Evolutionary conservation across 768 basidiomycete genomes (phyloP).

Genomic region (Boletus bicolor): DNA sequence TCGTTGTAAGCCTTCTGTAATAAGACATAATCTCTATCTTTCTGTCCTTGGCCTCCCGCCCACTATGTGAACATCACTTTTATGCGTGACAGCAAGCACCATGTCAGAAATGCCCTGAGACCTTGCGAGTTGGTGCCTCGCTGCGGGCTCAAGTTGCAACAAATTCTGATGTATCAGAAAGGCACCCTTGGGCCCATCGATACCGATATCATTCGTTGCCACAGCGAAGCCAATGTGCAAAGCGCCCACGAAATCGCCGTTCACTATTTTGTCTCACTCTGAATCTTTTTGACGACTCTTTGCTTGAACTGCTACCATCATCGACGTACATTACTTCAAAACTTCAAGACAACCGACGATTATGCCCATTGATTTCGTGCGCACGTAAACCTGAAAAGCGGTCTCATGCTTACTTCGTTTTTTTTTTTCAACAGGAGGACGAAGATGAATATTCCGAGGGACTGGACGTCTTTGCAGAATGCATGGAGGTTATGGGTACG

Average conservation of each 20-base stretch:
- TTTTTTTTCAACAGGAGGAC: conserved; percentile 19
- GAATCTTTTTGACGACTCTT: background rate
- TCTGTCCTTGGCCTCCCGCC: conserved; percentile 12
- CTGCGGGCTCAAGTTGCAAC: conserved; percentile 4
- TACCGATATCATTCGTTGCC: conserved; percentile 9
- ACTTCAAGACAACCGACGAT: conserved; percentile 2
- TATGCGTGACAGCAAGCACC: conserved; percentile 26
- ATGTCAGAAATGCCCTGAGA: conserved; percentile 20
- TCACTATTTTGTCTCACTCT: background rate
- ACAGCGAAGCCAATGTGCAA: background rate
- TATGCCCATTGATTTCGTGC: conserved; percentile 24
- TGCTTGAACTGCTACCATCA: conserved; percentile 10
- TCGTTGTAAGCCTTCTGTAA: conserved; percentile 30
- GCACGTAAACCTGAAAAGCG: background rate
- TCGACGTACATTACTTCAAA: conserved; percentile 3
- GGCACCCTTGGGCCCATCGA: conserved; percentile 2
- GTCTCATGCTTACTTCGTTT: conserved; percentile 4
- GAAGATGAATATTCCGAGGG: conserved; percentile 23
- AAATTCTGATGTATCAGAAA: conserved; percentile 7
- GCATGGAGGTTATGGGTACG: conserved; percentile 15
- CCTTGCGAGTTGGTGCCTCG: conserved; percentile 27
- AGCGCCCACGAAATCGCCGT: background rate
- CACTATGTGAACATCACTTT: conserved; percentile 22
- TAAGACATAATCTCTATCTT: conserved; percentile 25
- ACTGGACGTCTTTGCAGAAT: conserved; percentile 10